Conservation (phyloP, 257 asterid species). For the Nicotiana noctiflora region DNA sequence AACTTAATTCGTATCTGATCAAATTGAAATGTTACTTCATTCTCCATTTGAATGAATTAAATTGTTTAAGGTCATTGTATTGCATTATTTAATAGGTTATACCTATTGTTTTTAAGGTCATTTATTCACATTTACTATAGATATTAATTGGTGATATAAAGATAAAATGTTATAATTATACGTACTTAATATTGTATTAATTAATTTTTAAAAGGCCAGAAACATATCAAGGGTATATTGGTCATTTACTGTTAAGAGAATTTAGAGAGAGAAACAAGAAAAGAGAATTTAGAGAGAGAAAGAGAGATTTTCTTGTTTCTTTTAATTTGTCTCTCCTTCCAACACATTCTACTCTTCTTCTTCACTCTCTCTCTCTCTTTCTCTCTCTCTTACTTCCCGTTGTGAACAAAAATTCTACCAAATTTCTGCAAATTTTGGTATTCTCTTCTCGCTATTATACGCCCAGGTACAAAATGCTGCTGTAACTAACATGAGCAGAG, state of each 20-base stretch:
- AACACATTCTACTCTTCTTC: constrained; percentile 8
- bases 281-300: background rate
- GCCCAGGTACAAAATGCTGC: background rate
- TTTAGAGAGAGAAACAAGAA: constrained; percentile 6
- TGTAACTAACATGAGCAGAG: constrained; percentile 23
- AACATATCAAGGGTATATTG: background rate
- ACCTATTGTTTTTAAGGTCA: background rate
- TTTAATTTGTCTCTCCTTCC: constrained; percentile 14
- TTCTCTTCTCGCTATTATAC: background rate
- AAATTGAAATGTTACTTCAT: too few relatives aligned
- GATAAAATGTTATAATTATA: background rate
- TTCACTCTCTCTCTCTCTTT: background rate
- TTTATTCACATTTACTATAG: background rate
- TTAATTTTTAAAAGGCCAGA: too few relatives aligned
- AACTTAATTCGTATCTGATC: too few relatives aligned
- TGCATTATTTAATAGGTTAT: background rate
- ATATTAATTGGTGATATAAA: background rate
- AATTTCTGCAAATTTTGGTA: background rate
- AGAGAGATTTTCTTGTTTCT: background rate
- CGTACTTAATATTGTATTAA: too few relatives aligned
- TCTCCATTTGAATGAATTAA: too few relatives aligned
- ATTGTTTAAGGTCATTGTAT: too few relatives aligned
- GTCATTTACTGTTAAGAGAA: background rate
- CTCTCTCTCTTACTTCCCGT: background rate
- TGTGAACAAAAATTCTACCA: background rate